phyloP scores from a whole-genome alignment of 2,329 filamentous ascomycete genomes.

The Bipolaris cookei region DNA sequence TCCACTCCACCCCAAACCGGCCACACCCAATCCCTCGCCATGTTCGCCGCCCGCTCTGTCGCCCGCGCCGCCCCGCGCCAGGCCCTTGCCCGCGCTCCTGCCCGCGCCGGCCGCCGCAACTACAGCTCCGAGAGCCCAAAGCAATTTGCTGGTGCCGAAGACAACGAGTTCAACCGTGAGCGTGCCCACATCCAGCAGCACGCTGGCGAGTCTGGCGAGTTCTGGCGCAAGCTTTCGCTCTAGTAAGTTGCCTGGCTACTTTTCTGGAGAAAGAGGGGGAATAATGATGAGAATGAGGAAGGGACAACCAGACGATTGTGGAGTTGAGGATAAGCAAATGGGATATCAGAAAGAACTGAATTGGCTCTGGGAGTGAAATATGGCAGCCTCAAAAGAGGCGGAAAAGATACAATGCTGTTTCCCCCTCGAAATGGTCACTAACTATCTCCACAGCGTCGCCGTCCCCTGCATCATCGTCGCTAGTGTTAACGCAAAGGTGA shows the following conservation, averaged over 20 bases:
- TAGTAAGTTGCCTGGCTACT: constrained; percentile 69
- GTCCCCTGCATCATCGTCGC: constrained; percentile 75
- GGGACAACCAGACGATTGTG: background rate
- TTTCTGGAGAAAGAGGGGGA: background rate
- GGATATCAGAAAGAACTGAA: background rate
- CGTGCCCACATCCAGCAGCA: constrained; percentile 89
- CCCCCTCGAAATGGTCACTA: constrained; percentile 14
- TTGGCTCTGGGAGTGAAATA: background rate
- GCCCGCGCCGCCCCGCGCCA: constrained; percentile 61
- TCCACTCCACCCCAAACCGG: constrained; percentile 38
- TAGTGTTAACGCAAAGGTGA: constrained; percentile 81
- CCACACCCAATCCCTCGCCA: constrained; percentile 25
- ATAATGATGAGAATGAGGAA: background rate
- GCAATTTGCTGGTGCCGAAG: constrained; percentile 66
- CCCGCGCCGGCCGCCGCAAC: constrained; percentile 72
- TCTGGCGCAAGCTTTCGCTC: constrained; percentile 95
- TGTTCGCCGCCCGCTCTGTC: constrained; percentile 45
- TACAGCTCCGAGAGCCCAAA: constrained; percentile 68
- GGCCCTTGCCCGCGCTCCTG: constrained; percentile 60
- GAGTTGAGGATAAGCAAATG: background rate
- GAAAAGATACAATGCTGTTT: background rate
- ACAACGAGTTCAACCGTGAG: constrained; percentile 95
- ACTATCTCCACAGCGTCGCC: constrained; percentile 67
- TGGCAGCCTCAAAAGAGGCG: background rate
- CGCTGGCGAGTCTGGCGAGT: constrained; percentile 80